Conservation (phyloP, 2,329 filamentous ascomycete species). For the Aspergillus pseudonomiae region DNA sequence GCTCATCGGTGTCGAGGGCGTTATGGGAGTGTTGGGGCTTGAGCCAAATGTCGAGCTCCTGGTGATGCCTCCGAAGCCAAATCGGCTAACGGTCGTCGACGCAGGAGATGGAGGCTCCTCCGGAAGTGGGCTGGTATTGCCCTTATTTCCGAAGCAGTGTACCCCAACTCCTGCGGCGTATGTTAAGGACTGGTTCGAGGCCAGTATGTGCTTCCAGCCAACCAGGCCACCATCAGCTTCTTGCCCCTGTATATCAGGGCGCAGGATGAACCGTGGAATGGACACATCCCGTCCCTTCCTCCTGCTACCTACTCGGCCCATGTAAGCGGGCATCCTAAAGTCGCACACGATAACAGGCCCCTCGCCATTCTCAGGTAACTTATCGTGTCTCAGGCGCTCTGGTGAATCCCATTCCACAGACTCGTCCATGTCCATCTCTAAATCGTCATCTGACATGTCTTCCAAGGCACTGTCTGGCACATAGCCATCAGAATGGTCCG, state of each 20-base stretch:
- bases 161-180: constrained; percentile 39
- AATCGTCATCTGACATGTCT: constrained; percentile 32
- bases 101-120: constrained; percentile 37
- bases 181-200: constrained; percentile 43
- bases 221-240: constrained; percentile 49
- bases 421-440: constrained; percentile 39
- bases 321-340: constrained; percentile 46
- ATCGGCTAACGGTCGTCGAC: constrained; percentile 35
- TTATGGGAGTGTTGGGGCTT: constrained; percentile 35
- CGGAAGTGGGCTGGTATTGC: constrained; percentile 22
- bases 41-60: constrained; percentile 34
- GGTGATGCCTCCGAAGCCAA: constrained; percentile 40
- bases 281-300: constrained; percentile 30
- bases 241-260: constrained; percentile 45
- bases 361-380: constrained; percentile 23
- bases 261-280: constrained; percentile 45
- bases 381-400: constrained; percentile 26
- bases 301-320: constrained; percentile 39
- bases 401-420: constrained; percentile 32
- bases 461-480: constrained; percentile 38
- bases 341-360: constrained; percentile 43
- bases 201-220: constrained; percentile 48
- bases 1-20: constrained; percentile 36
- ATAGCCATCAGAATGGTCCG: constrained; percentile 44
- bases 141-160: constrained; percentile 35